Base-by-base conservation (phyloP, 768 basidiomycete genomes). In the Pholiota microspora region DNA sequence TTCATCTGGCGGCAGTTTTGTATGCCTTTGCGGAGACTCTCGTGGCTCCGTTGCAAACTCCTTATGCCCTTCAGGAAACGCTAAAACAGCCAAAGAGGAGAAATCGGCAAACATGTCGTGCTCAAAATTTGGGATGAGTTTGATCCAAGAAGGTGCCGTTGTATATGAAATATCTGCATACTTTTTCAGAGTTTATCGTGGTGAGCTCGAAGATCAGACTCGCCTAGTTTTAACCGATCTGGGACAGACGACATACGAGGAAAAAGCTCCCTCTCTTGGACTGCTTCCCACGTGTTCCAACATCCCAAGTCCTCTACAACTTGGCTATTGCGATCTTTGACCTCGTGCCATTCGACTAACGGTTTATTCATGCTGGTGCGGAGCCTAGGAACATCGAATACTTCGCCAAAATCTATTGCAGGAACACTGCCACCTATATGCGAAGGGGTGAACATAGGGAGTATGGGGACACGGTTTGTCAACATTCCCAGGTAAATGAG, bases 311-410 rank as follows among this genome's bases (percentile, higher is more conserved):
- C 76, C 31, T 82, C 79, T 7, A 74, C 16, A 21, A 64, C 60
- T 6, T 67, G 56, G 50, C 75, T 77, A 31, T 66, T 69, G 12
- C 64, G 62, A 53, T 79, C 69, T 63, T 87, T 87, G 44, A 88
- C 76, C 55, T 86, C 77, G 40, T 77, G 72, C 85, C 85, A 88
- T 67, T 88, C 84, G 4, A 86, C 62, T 10, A 88, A 62, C 0
- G 84, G 79, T 35, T 62, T 69, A 16, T 73, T 70, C 21, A 85
- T 62, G 10, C 64, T 62, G 48, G 72, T 65, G 27, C 76, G 69
- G 4, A 86, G 73, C 8, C 80, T 73, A 1, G 78, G 75, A 42
- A 86, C 67, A 60, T 88, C 83, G 59, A 86, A 86, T 1, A 86
- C 77, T 25, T 82, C 76, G 18, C 83, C 77, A 58, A 86, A 84